Conservation (phyloP, 192 early-diverging fungal genomes). For the Coemansia reversa region DNA sequence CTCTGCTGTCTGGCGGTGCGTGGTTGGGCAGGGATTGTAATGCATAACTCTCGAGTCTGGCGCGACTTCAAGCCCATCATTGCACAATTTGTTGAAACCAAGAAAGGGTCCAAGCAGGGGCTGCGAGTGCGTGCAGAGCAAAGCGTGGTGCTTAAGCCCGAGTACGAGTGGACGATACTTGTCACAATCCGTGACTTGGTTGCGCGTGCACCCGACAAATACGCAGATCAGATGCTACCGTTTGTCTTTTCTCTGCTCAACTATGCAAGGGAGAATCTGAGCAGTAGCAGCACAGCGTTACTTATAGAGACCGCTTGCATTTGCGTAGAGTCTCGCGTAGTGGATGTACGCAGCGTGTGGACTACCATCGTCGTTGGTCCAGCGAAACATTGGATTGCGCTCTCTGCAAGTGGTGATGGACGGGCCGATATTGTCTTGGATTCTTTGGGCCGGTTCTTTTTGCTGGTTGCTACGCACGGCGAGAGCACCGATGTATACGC, state of each 20-base stretch:
- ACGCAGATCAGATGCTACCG: constrained; percentile 35
- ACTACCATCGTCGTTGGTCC: constrained; percentile 14
- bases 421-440: constrained; percentile 2
- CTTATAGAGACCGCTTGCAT: constrained; percentile 21
- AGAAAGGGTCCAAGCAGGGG: constrained; percentile 6
- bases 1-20: constrained; percentile 30
- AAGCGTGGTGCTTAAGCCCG: constrained; percentile 4
- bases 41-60: constrained; percentile 33
- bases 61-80: constrained; percentile 27
- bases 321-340: constrained; percentile 23
- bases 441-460: constrained; percentile 18
- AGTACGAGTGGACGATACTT: constrained; percentile 39
- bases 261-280: constrained; percentile 15
- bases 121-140: not conserved
- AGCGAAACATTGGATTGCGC: constrained; percentile 17
- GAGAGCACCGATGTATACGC: constrained; percentile 26
- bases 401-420: not conserved
- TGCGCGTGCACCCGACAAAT: constrained; percentile 17
- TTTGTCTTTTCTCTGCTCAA: constrained; percentile 26
- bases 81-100: constrained; percentile 26
- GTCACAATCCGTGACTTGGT: constrained; percentile 29
- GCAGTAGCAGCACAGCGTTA: constrained; percentile 18
- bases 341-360: constrained; percentile 35
- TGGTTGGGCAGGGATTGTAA: constrained; percentile 24
- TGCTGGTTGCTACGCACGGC: constrained; percentile 21